phyloP scores from a whole-genome alignment of 2,329 filamentous ascomycete genomes.

The Sarocladium strictum region DNA sequence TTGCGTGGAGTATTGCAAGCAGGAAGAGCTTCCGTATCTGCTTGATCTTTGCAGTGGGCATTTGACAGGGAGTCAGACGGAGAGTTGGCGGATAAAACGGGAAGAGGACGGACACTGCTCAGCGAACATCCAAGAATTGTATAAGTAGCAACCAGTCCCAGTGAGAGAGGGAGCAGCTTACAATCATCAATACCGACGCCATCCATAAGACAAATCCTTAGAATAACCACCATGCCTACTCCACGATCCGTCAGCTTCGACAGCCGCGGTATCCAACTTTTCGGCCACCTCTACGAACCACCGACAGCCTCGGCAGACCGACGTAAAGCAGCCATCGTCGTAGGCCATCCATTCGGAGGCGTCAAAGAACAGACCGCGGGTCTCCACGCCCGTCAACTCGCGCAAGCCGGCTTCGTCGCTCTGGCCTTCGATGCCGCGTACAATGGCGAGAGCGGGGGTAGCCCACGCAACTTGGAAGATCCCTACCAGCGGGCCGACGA shows the following conservation, averaged over 20 bases:
- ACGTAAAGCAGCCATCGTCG: conserved; percentile 16
- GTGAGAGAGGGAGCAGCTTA: too few relatives aligned
- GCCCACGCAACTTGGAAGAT: conserved; percentile 30
- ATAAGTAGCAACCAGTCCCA: too few relatives aligned
- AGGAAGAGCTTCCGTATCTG: too few relatives aligned
- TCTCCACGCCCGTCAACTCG: conserved; percentile 24
- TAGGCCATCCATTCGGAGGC: conserved; percentile 24
- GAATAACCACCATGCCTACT: neutral
- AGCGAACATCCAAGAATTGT: too few relatives aligned
- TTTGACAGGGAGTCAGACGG: too few relatives aligned
- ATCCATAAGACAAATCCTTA: too few relatives aligned
- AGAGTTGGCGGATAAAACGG: too few relatives aligned
- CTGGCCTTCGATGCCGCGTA: conserved; percentile 32
- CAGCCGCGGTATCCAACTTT: neutral
- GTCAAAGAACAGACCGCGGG: conserved; percentile 33
- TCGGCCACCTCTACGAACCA: conserved; percentile 6
- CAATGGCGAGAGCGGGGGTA: conserved; percentile 29
- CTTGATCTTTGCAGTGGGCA: too few relatives aligned
- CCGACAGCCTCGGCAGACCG: neutral
- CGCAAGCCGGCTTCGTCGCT: conserved; percentile 24
- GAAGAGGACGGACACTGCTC: too few relatives aligned
- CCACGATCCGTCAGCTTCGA: neutral
- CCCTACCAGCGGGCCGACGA: conserved; percentile 31
- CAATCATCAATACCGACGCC: neutral
- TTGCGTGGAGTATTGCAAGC: too few relatives aligned